These are phyloP conservation scores for Plasmodium gonderi DNA, from an alignment of 169 alveolate genomes.

Conservation along the genomic window DNA sequence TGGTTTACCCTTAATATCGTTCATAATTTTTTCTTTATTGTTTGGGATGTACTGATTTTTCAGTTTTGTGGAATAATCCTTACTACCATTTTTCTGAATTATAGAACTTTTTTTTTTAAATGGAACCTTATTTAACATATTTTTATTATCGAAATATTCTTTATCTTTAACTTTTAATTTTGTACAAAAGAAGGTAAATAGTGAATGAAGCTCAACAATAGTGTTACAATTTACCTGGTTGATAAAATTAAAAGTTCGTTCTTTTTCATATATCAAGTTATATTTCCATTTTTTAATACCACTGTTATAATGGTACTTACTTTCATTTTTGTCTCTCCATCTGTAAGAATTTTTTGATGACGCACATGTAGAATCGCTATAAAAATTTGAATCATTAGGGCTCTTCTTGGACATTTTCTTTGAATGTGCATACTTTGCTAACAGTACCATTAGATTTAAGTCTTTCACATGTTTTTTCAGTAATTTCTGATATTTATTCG, in stretches of 20 bases:
- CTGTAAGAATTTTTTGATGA: background rate
- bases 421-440: background rate
- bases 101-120: background rate
- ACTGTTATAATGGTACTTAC: background rate
- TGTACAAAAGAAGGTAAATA: slow-evolving; percentile 62
- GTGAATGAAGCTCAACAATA: slow-evolving; percentile 26
- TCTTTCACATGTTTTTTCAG: background rate
- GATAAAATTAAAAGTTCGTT: background rate
- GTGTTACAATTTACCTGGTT: slow-evolving; percentile 11
- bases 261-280: background rate
- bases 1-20: slow-evolving; percentile 24
- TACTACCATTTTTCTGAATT: background rate
- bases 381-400: background rate
- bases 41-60: slow-evolving; percentile 50
- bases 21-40: slow-evolving; percentile 10
- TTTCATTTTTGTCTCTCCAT: background rate
- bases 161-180: slow-evolving; percentile 51
- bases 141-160: slow-evolving; percentile 11
- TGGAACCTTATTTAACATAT: slow-evolving; percentile 4
- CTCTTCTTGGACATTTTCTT: background rate
- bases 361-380: background rate
- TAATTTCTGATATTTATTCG: background rate
- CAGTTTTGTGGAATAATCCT: background rate
- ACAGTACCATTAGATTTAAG: background rate
- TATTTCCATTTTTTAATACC: background rate